These are phyloP conservation scores for Tolypocladium sp. DNA, from an alignment of 2,329 filamentous ascomycete genomes.

Conservation along the genomic window DNA sequence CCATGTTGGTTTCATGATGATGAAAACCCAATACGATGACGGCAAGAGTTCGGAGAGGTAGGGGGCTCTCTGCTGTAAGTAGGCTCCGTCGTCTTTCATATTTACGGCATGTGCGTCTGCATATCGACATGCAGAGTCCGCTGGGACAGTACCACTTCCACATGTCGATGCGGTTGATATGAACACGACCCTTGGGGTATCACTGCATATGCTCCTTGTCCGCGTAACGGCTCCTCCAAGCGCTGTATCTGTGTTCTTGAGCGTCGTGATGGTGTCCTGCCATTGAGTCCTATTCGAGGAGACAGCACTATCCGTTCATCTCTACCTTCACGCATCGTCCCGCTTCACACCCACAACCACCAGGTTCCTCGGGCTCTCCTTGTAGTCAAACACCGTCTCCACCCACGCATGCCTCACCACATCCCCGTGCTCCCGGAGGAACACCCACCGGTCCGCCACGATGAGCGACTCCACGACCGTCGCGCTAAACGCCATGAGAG, in stretches of 20 bases:
- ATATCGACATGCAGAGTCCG: too few relatives aligned
- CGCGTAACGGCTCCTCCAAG: neutral
- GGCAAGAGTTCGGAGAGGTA: too few relatives aligned
- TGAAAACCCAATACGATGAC: too few relatives aligned
- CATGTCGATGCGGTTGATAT: neutral
- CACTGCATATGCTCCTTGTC: neutral
- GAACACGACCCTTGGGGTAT: neutral
- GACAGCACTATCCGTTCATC: neutral
- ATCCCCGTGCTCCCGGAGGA: slow-evolving; percentile 66
- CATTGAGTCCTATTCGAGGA: neutral
- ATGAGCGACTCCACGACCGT: slow-evolving; percentile 83
- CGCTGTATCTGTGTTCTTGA: too few relatives aligned
- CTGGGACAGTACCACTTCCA: neutral
- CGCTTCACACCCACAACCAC: slow-evolving; percentile 88
- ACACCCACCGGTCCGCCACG: slow-evolving; percentile 83
- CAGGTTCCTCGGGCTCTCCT: slow-evolving; percentile 76
- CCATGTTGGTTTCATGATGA: too few relatives aligned
- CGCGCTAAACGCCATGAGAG: slow-evolving; percentile 91
- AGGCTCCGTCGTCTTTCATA: too few relatives aligned
- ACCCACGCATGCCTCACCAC: slow-evolving; percentile 75
- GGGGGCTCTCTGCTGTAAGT: too few relatives aligned
- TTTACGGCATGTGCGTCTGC: too few relatives aligned
- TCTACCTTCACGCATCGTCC: slow-evolving; percentile 11
- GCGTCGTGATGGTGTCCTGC: neutral
- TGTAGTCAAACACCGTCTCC: slow-evolving; percentile 86